Conservation (phyloP, 2,329 filamentous ascomycete species). For the Nigrospora sphaerica region DNA sequence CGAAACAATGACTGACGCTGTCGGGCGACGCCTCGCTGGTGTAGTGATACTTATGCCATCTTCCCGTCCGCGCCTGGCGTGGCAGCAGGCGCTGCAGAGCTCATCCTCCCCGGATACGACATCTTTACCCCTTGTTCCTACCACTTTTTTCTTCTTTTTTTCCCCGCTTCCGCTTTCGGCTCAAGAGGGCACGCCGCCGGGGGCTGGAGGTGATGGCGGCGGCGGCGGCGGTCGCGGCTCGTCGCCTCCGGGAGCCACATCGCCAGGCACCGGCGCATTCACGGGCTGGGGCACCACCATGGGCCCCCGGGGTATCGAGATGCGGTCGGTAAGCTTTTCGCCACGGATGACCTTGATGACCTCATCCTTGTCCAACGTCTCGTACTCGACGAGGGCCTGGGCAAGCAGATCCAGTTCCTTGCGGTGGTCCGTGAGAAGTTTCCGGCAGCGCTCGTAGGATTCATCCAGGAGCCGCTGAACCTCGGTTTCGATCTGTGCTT, state of each 20-base stretch:
- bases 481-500: constrained; percentile 79
- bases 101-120: too few species aligned
- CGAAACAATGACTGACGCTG: too few species aligned
- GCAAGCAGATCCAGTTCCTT: constrained; percentile 84
- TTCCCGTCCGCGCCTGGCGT: too few species aligned
- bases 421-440: constrained; percentile 66
- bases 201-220: background rate
- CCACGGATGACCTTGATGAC: constrained; percentile 86
- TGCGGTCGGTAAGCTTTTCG: constrained; percentile 67
- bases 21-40: too few species aligned
- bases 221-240: constrained; percentile 8
- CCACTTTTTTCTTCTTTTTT: too few species aligned
- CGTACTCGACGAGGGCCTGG: constrained; percentile 86
- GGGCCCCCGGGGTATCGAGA: constrained; percentile 51
- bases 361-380: constrained; percentile 82
- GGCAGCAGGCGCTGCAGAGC: too few species aligned
- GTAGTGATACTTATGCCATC: too few species aligned
- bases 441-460: constrained; percentile 65
- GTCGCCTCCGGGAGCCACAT: constrained; percentile 10
- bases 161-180: too few species aligned
- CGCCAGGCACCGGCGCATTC: constrained; percentile 14
- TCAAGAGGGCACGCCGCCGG: constrained; percentile 1
- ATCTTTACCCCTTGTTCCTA: too few species aligned
- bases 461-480: constrained; percentile 81
- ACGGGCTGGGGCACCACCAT: constrained; percentile 57